These are phyloP conservation scores for Brassica nigra DNA, from an alignment of 345 rosid genomes.

Conservation along the genomic window DNA sequence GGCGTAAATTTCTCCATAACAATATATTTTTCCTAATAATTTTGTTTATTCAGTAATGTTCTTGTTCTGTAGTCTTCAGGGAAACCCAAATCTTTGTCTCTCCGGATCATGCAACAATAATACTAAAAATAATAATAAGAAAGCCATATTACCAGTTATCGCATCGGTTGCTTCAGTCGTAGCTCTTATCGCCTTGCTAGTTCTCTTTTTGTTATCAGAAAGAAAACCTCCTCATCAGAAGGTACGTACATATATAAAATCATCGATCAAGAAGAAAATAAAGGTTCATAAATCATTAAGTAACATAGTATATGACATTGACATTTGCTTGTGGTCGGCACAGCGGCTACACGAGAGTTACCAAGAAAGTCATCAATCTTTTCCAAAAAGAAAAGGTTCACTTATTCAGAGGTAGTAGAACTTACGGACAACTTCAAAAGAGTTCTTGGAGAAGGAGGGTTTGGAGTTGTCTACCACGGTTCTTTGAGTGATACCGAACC, in stretches of 20 bases:
- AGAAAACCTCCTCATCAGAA: conserved; percentile 8
- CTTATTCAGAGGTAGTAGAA: conserved; percentile 37
- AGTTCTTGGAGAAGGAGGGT: conserved; percentile 49
- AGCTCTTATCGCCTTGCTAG: conserved; percentile 14
- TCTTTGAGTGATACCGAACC: conserved; percentile 32
- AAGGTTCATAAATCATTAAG: background rate
- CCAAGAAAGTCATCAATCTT: conserved; percentile 24
- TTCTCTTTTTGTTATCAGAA: conserved; percentile 22
- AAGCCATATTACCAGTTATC: conserved; percentile 24
- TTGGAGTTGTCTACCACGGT: conserved; percentile 48
- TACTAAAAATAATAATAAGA: conserved; percentile 10
- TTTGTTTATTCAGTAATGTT: background rate
- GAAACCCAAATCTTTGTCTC: conserved; percentile 43
- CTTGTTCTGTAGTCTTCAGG: conserved; percentile 26
- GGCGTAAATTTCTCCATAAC: conserved; percentile 26
- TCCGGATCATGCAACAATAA: conserved; percentile 34
- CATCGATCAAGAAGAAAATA: background rate
- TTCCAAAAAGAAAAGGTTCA: conserved; percentile 37
- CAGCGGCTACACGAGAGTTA: conserved; percentile 12
- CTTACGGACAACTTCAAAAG: conserved; percentile 43
- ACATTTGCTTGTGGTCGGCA: background rate
- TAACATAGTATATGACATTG: background rate
- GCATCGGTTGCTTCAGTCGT: conserved; percentile 30
- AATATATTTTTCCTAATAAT: background rate
- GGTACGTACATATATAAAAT: background rate